These are phyloP conservation scores for Penicillium riverlandense DNA, from an alignment of 495 filamentous ascomycete species.

Conservation along the genomic window DNA sequence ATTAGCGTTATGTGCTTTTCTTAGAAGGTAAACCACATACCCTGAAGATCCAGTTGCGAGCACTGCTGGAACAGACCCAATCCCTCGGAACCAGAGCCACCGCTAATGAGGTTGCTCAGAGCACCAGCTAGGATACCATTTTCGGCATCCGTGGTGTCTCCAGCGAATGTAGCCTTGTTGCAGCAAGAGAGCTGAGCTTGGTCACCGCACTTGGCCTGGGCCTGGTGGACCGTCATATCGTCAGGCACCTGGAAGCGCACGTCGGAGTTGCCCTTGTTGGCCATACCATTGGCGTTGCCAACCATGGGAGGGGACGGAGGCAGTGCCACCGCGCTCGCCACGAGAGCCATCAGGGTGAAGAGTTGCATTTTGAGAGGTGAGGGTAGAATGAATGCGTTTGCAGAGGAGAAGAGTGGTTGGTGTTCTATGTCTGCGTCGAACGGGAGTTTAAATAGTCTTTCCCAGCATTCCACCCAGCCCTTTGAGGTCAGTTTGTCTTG, in stretches of 20 bases:
- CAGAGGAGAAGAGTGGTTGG: neutral
- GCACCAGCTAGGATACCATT: conserved; percentile 23
- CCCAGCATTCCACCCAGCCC: too few species aligned
- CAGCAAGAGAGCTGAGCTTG: conserved; percentile 41
- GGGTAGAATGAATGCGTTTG: too few species aligned
- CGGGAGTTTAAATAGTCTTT: too few species aligned
- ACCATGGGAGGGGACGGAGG: conserved; percentile 8
- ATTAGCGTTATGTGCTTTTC: too few species aligned
- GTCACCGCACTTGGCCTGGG: conserved; percentile 40
- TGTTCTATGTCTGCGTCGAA: too few species aligned
- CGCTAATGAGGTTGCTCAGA: conserved; percentile 23
- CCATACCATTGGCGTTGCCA: conserved; percentile 11
- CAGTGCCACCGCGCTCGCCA: conserved; percentile 24
- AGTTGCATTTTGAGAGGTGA: conserved; percentile 24
- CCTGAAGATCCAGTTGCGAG: conserved; percentile 23
- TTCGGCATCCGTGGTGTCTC: conserved; percentile 27
- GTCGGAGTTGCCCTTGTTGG: conserved; percentile 24
- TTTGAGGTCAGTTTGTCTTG: too few species aligned
- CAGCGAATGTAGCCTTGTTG: conserved; percentile 40
- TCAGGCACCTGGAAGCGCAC: conserved; percentile 27
- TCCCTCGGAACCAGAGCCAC: conserved; percentile 23
- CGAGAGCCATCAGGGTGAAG: conserved; percentile 20
- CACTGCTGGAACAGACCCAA: conserved; percentile 33
- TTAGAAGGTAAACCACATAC: too few species aligned
- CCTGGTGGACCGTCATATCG: conserved; percentile 40